A percentile compares a stretch with the other conserved stretches of the same genome.
Evolutionary conservation across 202 grass and related monocot genomes (phyloP).

Genomic region (Zizania palustris): DNA sequence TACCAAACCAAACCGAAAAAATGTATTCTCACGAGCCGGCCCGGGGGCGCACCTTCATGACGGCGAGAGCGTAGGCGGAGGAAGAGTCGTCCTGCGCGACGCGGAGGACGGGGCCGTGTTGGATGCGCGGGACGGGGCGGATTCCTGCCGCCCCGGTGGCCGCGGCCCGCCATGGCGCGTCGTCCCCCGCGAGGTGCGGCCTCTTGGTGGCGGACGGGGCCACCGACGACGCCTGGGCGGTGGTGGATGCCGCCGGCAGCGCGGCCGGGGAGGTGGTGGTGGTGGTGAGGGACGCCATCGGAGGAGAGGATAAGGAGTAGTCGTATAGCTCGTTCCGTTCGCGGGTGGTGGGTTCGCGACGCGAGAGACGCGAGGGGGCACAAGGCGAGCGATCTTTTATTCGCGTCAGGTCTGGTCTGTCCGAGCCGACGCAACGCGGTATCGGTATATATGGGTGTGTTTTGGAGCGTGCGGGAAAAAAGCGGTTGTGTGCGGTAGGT

Average conservation of each 20-base stretch:
- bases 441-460: conserved; percentile 33
- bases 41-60: conserved; percentile 72
- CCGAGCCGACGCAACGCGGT: not conserved
- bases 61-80: conserved; percentile 66
- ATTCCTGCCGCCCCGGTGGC: conserved; percentile 45
- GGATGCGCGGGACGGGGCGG: conserved; percentile 80
- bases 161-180: conserved; percentile 81
- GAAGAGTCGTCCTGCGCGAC: conserved; percentile 64
- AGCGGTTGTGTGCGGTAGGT: no score
- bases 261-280: conserved; percentile 56
- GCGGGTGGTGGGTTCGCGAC: conserved; percentile 46
- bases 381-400: conserved; percentile 4
- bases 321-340: conserved; percentile 31
- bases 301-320: conserved; percentile 40
- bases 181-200: conserved; percentile 77
- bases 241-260: conserved; percentile 46
- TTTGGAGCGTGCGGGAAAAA: no score
- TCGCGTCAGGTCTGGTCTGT: not conserved
- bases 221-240: conserved; percentile 40
- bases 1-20: conserved; percentile 24
- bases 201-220: conserved; percentile 55
- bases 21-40: not conserved
- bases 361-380: conserved; percentile 13
- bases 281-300: conserved; percentile 60
- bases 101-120: conserved; percentile 73